Evolutionary conservation across 306 rosid species (phyloP), one percentile per base, ranked within the genome.

Genomic region (Delonix regia): DNA sequence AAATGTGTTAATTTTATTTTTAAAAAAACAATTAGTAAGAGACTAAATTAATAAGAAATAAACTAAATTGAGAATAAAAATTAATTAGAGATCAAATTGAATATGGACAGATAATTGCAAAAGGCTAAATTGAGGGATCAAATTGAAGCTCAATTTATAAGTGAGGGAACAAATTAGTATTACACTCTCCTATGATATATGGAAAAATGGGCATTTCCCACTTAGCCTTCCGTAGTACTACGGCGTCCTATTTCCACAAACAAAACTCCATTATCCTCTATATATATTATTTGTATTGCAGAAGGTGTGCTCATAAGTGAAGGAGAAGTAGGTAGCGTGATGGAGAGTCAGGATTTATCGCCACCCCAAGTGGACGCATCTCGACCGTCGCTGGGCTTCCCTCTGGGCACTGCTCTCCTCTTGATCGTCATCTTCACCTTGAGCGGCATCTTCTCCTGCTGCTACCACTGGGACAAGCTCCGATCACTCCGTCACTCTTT

Each of bases 381-480:
- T 74, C 87, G 97, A 74, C 99, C 99, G 52, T 88, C 98, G 44
- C 69, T 95, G 0, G 97, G 98, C 0, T 95, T 95, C 85, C 99
- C 99, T 6, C 87, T 95, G 0, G 99, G 99, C 53, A 92, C 97
- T 0, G 98, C 94, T 5, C 90, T 95, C 0, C 96, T 95, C 77
- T 70, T 95, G 36, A 75, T 95, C 84, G 69, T 88, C 81, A 85
- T 95, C 75, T 89, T 95, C 94, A 89, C 86, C 90, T 63, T 95
- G 57, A 95, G 99, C 53, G 99, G 99, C 28, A 84, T 95, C 87
- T 90, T 93, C 90, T 92, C 99, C 7, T 95, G 97, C 81, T 95
- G 97, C 84, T 95, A 92, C 87, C 99, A 95, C 71, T 92, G 99
- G 97, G 98, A 95, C 78, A 95, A 89, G 77, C 81, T 90, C 86